Conservation (phyloP, 768 basidiomycete species). For the Cystofilobasidium ferigula region DNA sequence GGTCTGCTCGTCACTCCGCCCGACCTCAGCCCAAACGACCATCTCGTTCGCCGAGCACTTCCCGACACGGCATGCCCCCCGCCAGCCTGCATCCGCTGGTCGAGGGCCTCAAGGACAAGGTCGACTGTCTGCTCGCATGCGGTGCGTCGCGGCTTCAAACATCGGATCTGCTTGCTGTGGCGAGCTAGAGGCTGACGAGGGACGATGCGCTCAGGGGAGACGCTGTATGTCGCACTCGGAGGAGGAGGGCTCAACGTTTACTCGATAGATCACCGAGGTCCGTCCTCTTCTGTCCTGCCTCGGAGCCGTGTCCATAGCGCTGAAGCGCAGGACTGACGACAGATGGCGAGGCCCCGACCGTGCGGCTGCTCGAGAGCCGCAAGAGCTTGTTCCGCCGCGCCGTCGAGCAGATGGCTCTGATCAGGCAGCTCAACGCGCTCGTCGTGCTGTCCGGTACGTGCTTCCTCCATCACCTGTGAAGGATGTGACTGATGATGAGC, state of each 20-base stretch:
- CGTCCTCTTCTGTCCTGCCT: neutral
- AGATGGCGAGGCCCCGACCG: neutral
- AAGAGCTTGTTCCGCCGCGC: constrained; percentile 54
- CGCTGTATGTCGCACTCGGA: constrained; percentile 46
- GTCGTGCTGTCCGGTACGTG: constrained; percentile 67
- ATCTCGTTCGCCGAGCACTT: no score
- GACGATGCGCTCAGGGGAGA: constrained; percentile 42
- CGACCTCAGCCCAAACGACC: no score
- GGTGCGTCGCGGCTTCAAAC: constrained; percentile 10
- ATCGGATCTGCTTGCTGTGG: neutral
- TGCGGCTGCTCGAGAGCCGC: constrained; percentile 51
- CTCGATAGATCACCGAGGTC: constrained; percentile 26
- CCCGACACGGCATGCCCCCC: constrained; percentile 28
- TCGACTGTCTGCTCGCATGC: constrained; percentile 26
- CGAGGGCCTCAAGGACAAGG: constrained; percentile 30
- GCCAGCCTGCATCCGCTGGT: constrained; percentile 23
- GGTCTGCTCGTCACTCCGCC: no score
- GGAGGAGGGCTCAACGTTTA: constrained; percentile 34
- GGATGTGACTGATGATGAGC: neutral
- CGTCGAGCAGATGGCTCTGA: constrained; percentile 77
- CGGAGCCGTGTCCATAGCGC: neutral
- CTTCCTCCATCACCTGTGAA: neutral
- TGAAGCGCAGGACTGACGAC: constrained; percentile 20
- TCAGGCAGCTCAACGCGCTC: constrained; percentile 75
- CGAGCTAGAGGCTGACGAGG: neutral